Conservation (phyloP, 768 basidiomycete species). For the Boletellus sp. region DNA sequence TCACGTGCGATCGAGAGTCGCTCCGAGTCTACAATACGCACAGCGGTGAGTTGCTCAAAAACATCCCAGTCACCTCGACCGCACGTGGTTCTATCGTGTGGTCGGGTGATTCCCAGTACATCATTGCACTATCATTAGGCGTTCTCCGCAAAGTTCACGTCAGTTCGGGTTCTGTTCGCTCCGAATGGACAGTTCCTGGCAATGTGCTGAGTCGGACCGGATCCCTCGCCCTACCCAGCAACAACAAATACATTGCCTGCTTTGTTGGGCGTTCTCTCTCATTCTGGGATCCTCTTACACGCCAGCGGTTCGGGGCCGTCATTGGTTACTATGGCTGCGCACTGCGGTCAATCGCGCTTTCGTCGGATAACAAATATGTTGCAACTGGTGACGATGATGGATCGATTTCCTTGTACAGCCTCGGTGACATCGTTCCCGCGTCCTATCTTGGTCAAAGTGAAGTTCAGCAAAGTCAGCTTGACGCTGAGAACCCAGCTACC, state of each 20-base stretch:
- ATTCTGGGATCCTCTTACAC: conserved; percentile 6
- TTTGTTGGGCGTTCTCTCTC: not conserved
- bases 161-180: not conserved
- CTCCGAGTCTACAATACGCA: not conserved
- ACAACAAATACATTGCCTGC: not conserved
- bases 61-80: not conserved
- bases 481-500: no score
- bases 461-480: no score
- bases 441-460: not conserved
- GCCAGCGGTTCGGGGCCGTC: not conserved
- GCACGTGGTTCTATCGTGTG: not conserved
- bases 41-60: not conserved
- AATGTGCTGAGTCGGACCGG: not conserved
- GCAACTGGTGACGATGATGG: not conserved
- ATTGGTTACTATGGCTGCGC: not conserved
- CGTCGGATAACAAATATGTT: conserved; percentile 2
- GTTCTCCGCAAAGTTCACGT: not conserved
- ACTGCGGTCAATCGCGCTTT: not conserved
- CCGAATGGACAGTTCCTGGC: not conserved
- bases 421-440: not conserved
- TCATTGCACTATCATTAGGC: not conserved
- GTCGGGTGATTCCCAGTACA: not conserved
- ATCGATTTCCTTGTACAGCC: not conserved
- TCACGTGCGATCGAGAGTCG: not conserved
- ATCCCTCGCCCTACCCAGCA: not conserved